Conservation (phyloP, 2,329 filamentous ascomycete genomes). For the Eutypa lata region DNA sequence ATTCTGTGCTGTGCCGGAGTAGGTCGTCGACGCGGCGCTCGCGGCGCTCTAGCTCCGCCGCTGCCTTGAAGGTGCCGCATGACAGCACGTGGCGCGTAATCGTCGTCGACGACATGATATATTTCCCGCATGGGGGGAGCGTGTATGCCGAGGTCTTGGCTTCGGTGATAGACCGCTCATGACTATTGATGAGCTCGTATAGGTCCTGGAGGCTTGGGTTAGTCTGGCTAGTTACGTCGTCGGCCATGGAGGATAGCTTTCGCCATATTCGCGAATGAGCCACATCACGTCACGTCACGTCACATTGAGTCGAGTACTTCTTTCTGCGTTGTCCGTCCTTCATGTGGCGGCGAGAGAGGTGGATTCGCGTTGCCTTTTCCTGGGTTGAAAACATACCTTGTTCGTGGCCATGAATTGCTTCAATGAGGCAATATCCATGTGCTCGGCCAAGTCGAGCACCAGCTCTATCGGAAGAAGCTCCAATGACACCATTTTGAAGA, state of each 20-base stretch:
- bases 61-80: slow-evolving; percentile 12
- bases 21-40: slow-evolving; percentile 12
- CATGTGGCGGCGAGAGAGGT: no score
- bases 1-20: slow-evolving; percentile 5
- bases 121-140: slow-evolving; percentile 9
- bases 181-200: slow-evolving; percentile 2
- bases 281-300: no score
- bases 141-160: slow-evolving; percentile 1
- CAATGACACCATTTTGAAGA: no score
- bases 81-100: slow-evolving; percentile 9
- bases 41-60: slow-evolving; percentile 21
- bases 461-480: slow-evolving; percentile 14
- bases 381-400: no score
- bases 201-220: slow-evolving; percentile 5
- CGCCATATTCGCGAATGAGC: no score
- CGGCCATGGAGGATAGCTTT: no score
- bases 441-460: slow-evolving; percentile 17
- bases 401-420: slow-evolving; percentile 15
- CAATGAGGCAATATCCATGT: slow-evolving; percentile 17
- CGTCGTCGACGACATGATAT: slow-evolving; percentile 16
- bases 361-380: no score
- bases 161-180: slow-evolving; percentile 18
- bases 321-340: no score
- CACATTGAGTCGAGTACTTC: no score
- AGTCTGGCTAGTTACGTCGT: not conserved